Conservation (phyloP, 2,329 filamentous ascomycete species). For the Alternaria sp. region DNA sequence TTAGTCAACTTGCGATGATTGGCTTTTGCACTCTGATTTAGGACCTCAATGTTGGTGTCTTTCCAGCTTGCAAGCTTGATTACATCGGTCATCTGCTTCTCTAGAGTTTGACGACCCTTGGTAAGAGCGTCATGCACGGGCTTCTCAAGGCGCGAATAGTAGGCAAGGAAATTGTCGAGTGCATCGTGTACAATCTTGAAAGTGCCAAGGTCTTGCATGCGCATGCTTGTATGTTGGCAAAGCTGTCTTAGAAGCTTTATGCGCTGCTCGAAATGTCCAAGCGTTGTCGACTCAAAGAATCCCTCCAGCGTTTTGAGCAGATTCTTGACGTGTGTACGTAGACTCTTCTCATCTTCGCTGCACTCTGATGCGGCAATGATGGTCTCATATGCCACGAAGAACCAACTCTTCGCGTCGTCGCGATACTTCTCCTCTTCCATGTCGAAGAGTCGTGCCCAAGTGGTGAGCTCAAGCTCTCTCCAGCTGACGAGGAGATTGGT, state of each 20-base stretch:
- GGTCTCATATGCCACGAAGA: slow-evolving; percentile 94
- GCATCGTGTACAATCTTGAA: slow-evolving; percentile 67
- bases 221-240: slow-evolving; percentile 68
- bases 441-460: slow-evolving; percentile 89
- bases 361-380: slow-evolving; percentile 77
- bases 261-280: slow-evolving; percentile 81
- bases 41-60: slow-evolving; percentile 89
- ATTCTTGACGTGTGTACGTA: slow-evolving; percentile 69
- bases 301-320: slow-evolving; percentile 77
- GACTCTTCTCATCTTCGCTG: slow-evolving; percentile 63
- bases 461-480: slow-evolving; percentile 88
- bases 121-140: slow-evolving; percentile 69
- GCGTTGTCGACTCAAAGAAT: slow-evolving; percentile 79
- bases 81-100: slow-evolving; percentile 93
- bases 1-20: slow-evolving; percentile 94
- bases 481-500: slow-evolving; percentile 85
- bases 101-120: slow-evolving; percentile 74
- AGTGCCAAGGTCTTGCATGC: slow-evolving; percentile 59
- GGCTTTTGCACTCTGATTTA: slow-evolving; percentile 85
- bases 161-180: slow-evolving; percentile 76
- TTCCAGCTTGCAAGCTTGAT: slow-evolving; percentile 96
- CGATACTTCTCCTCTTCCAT: slow-evolving; percentile 78
- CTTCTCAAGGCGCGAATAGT: slow-evolving; percentile 74
- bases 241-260: slow-evolving; percentile 71
- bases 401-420: slow-evolving; percentile 86